phyloP scores from a whole-genome alignment of 352 stramenopile genomes.

The Phytophthora lateralis region DNA sequence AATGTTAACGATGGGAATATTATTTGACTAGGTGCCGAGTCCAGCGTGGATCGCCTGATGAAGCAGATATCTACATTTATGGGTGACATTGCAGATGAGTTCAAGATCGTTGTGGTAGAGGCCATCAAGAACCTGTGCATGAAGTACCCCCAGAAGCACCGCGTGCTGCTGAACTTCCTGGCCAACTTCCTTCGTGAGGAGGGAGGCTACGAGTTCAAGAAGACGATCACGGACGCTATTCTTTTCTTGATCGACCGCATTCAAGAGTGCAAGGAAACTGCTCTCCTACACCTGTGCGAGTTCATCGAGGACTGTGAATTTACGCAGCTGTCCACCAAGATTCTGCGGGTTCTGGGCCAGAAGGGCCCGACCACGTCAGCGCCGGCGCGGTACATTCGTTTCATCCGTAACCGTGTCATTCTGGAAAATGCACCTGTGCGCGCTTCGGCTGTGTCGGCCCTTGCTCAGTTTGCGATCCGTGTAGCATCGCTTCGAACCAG shows the following conservation, averaged over 20 bases:
- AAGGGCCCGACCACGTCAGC: constrained; percentile 93
- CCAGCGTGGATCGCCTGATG: constrained; percentile 96
- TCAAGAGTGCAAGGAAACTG: constrained; percentile 97
- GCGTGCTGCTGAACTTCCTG: constrained; percentile 97
- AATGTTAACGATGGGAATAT: constrained; percentile 1
- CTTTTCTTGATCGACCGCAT: constrained; percentile 97
- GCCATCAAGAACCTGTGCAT: constrained; percentile 97
- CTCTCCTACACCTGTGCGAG: constrained; percentile 98
- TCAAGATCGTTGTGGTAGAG: constrained; percentile 99
- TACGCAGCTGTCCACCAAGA: constrained; percentile 91
- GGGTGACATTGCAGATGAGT: constrained; percentile 99
- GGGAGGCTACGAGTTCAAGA: constrained; percentile 99
- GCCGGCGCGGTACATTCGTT: constrained; percentile 98
- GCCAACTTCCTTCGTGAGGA: constrained; percentile 97
- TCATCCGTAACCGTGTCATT: constrained; percentile 99
- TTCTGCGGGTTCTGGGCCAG: constrained; percentile 96
- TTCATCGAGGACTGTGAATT: constrained; percentile 99
- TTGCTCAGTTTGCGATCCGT: constrained; percentile 96
- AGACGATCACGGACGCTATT: constrained; percentile 98
- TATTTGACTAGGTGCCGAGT: constrained; percentile 82
- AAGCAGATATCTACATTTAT: constrained; percentile 99
- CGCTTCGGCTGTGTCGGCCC: constrained; percentile 95
- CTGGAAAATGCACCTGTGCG: constrained; percentile 97
- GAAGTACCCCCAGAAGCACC: constrained; percentile 98
- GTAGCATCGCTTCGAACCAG: constrained; percentile 93